Percentiles rank a stretch among this genome's conserved stretches.
These are phyloP conservation scores for Choanephora cucurbitarum DNA, from an alignment of 371 early-diverging fungal species.

Conservation along the genomic window DNA sequence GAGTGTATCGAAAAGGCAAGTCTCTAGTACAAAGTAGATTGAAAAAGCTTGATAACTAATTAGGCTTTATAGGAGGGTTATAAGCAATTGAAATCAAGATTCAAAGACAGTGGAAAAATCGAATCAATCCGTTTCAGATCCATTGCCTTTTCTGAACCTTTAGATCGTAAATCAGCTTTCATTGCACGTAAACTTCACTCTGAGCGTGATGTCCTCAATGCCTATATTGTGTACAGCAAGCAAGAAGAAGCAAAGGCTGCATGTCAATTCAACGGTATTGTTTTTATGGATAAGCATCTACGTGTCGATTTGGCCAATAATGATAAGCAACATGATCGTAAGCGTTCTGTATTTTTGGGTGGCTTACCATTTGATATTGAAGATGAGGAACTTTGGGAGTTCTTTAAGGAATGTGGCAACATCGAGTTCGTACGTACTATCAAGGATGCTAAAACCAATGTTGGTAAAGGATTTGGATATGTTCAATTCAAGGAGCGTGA, in stretches of 20 bases:
- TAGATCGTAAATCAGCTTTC: constrained; percentile 77
- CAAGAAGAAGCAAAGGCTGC: constrained; percentile 68
- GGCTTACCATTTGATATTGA: constrained; percentile 83
- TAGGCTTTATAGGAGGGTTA: constrained; percentile 41
- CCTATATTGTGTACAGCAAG: constrained; percentile 81
- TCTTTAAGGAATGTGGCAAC: constrained; percentile 81
- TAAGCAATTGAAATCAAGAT: constrained; percentile 64
- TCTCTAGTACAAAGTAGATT: too few relatives aligned
- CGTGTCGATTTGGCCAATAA: constrained; percentile 80
- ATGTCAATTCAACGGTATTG: constrained; percentile 70
- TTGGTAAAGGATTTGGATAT: constrained; percentile 96
- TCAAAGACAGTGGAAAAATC: constrained; percentile 73
- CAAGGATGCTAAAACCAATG: constrained; percentile 82
- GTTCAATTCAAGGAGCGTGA: constrained; percentile 75
- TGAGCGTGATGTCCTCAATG: constrained; percentile 83
- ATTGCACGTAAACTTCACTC: constrained; percentile 78
- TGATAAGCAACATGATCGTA: constrained; percentile 67
- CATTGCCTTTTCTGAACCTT: constrained; percentile 70
- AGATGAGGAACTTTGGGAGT: constrained; percentile 87
- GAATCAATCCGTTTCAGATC: constrained; percentile 92
- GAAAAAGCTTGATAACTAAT: background rate
- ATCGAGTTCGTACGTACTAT: constrained; percentile 87
- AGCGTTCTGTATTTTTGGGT: constrained; percentile 91
- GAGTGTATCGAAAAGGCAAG: constrained; percentile 63
- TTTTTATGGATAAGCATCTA: constrained; percentile 85